Conservation (phyloP, 75 land plant species). For the Gnetum montanum region DNA sequence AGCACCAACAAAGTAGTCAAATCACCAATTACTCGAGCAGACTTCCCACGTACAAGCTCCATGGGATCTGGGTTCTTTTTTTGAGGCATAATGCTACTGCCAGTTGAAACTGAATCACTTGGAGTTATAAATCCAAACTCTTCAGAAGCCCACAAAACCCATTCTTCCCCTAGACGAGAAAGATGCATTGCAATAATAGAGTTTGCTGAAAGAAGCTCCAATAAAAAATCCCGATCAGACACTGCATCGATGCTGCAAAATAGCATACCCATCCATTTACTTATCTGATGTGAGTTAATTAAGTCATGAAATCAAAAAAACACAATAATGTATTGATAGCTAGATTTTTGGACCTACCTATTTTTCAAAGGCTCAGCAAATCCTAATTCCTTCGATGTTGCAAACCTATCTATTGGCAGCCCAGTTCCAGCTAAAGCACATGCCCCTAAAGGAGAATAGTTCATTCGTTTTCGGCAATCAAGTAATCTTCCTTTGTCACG, state of each 20-base stretch:
- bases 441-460: conserved; percentile 85
- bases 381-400: conserved; percentile 63
- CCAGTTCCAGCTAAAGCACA: conserved; percentile 99
- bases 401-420: conserved; percentile 83
- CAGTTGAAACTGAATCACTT: conserved; percentile 94
- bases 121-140: conserved; percentile 95
- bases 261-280: not conserved
- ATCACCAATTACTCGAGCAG: conserved; percentile 87
- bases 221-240: conserved; percentile 86
- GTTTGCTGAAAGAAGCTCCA: conserved; percentile 88
- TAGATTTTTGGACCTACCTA: conserved; percentile 42
- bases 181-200: conserved; percentile 85
- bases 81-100: conserved; percentile 99
- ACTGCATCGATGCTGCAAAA: conserved; percentile 92
- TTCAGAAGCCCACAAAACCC: conserved; percentile 99
- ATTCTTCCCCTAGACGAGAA: conserved; percentile 95
- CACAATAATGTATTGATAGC: not conserved
- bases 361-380: conserved; percentile 92
- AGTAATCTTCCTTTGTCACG: conserved; percentile 75
- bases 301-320: not conserved
- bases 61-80: conserved; percentile 99
- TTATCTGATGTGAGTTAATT: not conserved
- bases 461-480: conserved; percentile 64
- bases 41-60: conserved; percentile 99
- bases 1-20: conserved; percentile 75